Base-by-base conservation (phyloP, 441 rosid species). In the Brassica balearica region DNA sequence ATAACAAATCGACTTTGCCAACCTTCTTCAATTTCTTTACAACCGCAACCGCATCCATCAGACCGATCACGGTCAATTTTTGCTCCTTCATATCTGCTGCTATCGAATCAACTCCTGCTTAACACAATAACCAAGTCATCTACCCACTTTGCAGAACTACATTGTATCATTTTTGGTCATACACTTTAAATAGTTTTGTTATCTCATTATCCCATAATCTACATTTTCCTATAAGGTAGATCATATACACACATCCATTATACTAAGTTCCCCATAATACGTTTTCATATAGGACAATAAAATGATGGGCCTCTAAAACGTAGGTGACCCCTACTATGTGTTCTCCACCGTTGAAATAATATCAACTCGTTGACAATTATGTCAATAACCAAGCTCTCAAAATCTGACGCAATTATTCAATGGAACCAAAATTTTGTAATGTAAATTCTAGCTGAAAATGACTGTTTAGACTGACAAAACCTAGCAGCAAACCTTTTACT, bases 11-110 rank as follows among this genome's bases (percentile, higher is more conserved):
- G 66, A 95, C 99, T 86, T 95, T 95, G 15, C 91, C 99, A 3
- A 93, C 97, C 77, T 92, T 95, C 91, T 88, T 95, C 89, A 92
- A 59, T 84, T 89, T 95, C 89, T 93, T 95, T 66, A 84, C 93
- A 65, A 95, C 89, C 12, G 96, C 95, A 72, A 92, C 97, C 7
- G 95, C 64, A 29, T 95, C 99, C 99, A 93, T 95, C 69, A 20
- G 9, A 73, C 99, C 98, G 55, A 87, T 85, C 86, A 95, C 96
- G 3, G 95, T 95, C 82, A 93, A 82, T 80, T 93, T 95, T 84
- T 92, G 96, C 2, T 93, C 98, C 84, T 93, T 95, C 60, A 84
- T 74, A 83, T 95, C 98, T 15, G 96, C 97, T 8, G 91, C 89
- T 70, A 95, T 93, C 7, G 98, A 92, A 89, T 93, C 98, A 69